Conservation (phyloP, 371 early-diverging fungal genomes). For the Apophysomyces ossiformis region DNA sequence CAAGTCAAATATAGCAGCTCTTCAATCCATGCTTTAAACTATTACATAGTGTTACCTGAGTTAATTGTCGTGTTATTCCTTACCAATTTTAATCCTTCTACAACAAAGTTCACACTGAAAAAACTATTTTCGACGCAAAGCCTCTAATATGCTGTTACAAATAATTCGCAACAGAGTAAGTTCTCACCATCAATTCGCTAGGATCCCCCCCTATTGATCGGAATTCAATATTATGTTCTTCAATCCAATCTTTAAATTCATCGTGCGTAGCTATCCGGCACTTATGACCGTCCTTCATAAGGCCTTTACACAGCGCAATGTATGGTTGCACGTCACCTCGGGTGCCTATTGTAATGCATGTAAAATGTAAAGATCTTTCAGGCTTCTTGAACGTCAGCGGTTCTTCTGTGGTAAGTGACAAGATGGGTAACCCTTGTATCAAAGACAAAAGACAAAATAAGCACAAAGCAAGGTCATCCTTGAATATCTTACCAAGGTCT, state of each 20-base stretch:
- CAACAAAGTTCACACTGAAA: constrained; percentile 72
- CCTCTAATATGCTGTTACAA: constrained; percentile 38
- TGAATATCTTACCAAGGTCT: neutral
- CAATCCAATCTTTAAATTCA: constrained; percentile 78
- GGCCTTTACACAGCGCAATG: constrained; percentile 76
- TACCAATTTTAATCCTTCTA: constrained; percentile 61
- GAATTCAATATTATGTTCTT: constrained; percentile 75
- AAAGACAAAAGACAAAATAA: neutral
- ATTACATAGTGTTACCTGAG: neutral
- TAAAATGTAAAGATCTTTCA: constrained; percentile 66
- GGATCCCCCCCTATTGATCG: constrained; percentile 74
- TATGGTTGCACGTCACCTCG: constrained; percentile 89
- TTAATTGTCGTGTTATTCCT: constrained; percentile 8
- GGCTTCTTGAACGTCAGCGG: constrained; percentile 21
- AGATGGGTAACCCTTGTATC: constrained; percentile 23
- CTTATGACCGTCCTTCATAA: constrained; percentile 72
- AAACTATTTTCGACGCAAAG: constrained; percentile 81
- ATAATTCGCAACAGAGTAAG: neutral
- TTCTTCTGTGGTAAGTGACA: constrained; percentile 21
- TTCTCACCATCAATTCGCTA: constrained; percentile 62
- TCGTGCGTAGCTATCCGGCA: constrained; percentile 78
- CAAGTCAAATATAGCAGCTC: constrained; percentile 67
- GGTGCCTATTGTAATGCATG: constrained; percentile 80
- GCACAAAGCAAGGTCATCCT: neutral
- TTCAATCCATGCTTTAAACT: constrained; percentile 69